These are phyloP conservation scores for Chrysanthemum makinoi DNA, from an alignment of 129 eudicot species.

Conservation along the genomic window DNA sequence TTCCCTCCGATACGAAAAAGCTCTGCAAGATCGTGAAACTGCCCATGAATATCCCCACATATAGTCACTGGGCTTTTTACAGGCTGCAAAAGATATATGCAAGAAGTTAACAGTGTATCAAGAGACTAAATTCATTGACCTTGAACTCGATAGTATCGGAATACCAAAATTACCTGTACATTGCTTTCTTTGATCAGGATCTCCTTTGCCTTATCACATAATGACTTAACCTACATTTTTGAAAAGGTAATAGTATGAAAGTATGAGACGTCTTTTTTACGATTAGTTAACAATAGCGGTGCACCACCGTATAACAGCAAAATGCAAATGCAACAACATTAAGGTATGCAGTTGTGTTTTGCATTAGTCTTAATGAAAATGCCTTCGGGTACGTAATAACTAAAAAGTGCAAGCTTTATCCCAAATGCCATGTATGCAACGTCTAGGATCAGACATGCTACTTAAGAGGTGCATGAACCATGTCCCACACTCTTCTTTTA, in stretches of 20 bases:
- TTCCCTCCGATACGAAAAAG: conserved; percentile 92
- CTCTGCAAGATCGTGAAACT: conserved; percentile 97
- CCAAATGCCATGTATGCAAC: neutral
- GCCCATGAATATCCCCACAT: conserved; percentile 98
- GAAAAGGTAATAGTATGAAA: neutral
- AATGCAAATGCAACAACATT: neutral
- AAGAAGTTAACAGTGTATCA: conserved; percentile 6
- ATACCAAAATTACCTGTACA: conserved; percentile 59
- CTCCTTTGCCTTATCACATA: conserved; percentile 94
- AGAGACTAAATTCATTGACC: neutral
- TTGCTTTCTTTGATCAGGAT: conserved; percentile 90
- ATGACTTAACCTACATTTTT: conserved; percentile 54
- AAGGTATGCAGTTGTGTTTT: neutral
- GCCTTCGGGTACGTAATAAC: neutral
- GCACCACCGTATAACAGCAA: conserved; percentile 6
- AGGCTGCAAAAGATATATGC: conserved; percentile 49
- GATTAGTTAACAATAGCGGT: neutral
- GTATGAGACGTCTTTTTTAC: conserved; percentile 4
- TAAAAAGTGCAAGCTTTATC: conserved; percentile 7
- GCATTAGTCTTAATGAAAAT: neutral
- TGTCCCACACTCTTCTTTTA: conserved; percentile 6
- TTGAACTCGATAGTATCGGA: neutral
- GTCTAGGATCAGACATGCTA: neutral
- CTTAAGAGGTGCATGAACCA: conserved; percentile 5
- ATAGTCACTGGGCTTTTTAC: conserved; percentile 96